Evolutionary conservation across 169 alveolate species (phyloP), one percentile per base, ranked within the genome.

Genomic region (Eimeria falciformis): DNA sequence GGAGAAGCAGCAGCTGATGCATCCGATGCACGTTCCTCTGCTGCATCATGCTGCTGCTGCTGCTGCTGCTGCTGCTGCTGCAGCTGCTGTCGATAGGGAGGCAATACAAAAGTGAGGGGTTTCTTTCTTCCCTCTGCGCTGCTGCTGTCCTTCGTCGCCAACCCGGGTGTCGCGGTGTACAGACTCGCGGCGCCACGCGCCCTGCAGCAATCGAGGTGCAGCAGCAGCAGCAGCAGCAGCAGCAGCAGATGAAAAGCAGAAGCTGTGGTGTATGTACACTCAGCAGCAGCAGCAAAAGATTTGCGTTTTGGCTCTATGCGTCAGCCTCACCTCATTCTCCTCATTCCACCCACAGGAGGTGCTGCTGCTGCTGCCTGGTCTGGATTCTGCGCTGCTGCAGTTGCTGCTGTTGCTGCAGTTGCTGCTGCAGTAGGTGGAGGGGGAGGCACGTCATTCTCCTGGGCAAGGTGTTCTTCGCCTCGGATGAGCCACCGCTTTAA

Each of bases 401-500:
- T 50, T 50, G 62, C 62, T 14, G 62, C 14, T 2, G 65, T 40
- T 50, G 45, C 89, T 33, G 75, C 4, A 12, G 69, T 29, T 79
- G 89, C 53, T n/a, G 69, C 66, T 27, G 94, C 90, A 18, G 81
- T 53, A 23, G 91, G 91, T 3, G 94, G 94, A 21, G 94, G 94
- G 25, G 94, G 94, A 0, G 91, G 91, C 11, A 65, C 55, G 1
- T 68, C 83, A 66, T 69, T 77, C 68, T 82, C 81, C 91, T 82
- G 87, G 21, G 46, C 92, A 23, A 91, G 91, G 29, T 91, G 91
- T 37, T 96, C 98, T 62, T 96, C 98, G 66, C 98, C 98, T 43
- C 95, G 94, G n/a, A 96, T 95, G 21, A 96, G 97, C 98, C 98
- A 96, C 58, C 97, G 84, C 79, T 95, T 95, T 45, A 96, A 93